Percentiles rank a stretch among this genome's conserved stretches.
phyloP scores from a whole-genome alignment of 768 basidiomycete species.

The Pleurotus tuber-regium region DNA sequence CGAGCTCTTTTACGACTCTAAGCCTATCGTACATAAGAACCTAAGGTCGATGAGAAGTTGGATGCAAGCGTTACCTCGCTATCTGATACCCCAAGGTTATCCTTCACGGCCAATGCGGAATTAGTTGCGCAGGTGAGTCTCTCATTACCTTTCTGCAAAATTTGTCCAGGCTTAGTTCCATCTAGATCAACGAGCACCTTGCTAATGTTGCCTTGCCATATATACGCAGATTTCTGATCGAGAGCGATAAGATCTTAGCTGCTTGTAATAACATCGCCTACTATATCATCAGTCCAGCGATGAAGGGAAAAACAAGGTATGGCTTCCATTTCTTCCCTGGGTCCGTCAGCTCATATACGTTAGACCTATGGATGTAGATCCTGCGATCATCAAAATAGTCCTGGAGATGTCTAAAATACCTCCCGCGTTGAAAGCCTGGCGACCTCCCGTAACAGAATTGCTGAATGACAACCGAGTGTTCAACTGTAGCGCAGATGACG shows the following conservation, averaged over 20 bases:
- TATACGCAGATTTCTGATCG: slow-evolving; percentile 74
- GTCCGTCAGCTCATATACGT: slow-evolving; percentile 18
- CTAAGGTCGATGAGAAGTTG: slow-evolving; percentile 61
- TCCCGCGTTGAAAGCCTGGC: slow-evolving; percentile 82
- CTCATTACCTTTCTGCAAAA: slow-evolving; percentile 10
- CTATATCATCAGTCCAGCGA: slow-evolving; percentile 76
- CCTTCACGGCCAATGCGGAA: slow-evolving; percentile 37
- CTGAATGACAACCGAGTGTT: slow-evolving; percentile 88
- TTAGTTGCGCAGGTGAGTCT: slow-evolving; percentile 44
- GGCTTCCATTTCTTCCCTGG: background rate
- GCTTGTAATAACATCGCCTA: slow-evolving; percentile 83
- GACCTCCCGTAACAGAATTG: slow-evolving; percentile 72
- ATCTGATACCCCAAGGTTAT: slow-evolving; percentile 21
- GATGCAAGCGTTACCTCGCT: slow-evolving; percentile 42
- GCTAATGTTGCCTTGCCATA: slow-evolving; percentile 68
- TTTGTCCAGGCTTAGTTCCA: too few species aligned
- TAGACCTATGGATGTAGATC: slow-evolving; percentile 80
- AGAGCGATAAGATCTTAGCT: slow-evolving; percentile 79
- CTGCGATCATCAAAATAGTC: slow-evolving; percentile 62
- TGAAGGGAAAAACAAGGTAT: slow-evolving; percentile 77
- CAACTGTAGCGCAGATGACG: slow-evolving; percentile 58
- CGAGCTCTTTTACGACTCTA: background rate
- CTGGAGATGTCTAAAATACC: slow-evolving; percentile 78
- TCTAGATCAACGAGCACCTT: slow-evolving; percentile 77
- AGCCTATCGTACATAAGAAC: slow-evolving; percentile 25